These are phyloP conservation scores for Amoebophrya sp. DNA, from an alignment of 169 alveolate species.

Conservation along the genomic window DNA sequence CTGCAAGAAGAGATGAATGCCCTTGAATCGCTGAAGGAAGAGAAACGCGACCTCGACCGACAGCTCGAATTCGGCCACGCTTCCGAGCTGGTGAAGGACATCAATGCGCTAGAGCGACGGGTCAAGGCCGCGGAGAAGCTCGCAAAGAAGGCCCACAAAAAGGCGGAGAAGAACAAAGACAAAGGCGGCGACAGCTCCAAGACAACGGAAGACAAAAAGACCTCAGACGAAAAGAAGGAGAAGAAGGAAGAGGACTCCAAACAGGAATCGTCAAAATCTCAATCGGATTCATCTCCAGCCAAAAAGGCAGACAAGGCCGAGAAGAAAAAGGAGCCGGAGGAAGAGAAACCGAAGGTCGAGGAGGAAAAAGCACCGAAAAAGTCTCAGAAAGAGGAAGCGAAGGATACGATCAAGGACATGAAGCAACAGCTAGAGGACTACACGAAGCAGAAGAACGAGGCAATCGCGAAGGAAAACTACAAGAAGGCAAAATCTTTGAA, in stretches of 20 bases:
- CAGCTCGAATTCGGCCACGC: conserved; percentile 9
- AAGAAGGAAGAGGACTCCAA: background rate
- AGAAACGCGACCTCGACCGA: conserved; percentile 3
- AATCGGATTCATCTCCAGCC: too few species aligned
- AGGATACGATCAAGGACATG: background rate
- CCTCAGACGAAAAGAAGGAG: background rate
- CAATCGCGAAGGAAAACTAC: background rate
- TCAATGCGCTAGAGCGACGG: background rate
- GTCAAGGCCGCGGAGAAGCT: background rate
- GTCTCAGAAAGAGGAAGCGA: background rate
- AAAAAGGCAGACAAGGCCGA: background rate
- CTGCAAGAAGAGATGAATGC: background rate
- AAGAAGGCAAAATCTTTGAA: background rate
- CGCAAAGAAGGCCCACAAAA: background rate
- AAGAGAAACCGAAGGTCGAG: background rate
- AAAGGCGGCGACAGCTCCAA: background rate
- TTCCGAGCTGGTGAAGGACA: background rate
- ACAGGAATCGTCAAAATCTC: too few species aligned
- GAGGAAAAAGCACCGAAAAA: background rate
- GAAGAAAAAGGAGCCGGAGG: background rate
- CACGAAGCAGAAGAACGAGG: too few species aligned
- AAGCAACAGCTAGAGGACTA: too few species aligned
- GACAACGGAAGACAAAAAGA: background rate
- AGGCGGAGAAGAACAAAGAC: background rate
- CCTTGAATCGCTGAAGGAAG: background rate